Evolutionary conservation across 768 basidiomycete genomes (phyloP), one percentile per base, ranked within the genome.

Genomic region (Cantharellus anzutake): DNA sequence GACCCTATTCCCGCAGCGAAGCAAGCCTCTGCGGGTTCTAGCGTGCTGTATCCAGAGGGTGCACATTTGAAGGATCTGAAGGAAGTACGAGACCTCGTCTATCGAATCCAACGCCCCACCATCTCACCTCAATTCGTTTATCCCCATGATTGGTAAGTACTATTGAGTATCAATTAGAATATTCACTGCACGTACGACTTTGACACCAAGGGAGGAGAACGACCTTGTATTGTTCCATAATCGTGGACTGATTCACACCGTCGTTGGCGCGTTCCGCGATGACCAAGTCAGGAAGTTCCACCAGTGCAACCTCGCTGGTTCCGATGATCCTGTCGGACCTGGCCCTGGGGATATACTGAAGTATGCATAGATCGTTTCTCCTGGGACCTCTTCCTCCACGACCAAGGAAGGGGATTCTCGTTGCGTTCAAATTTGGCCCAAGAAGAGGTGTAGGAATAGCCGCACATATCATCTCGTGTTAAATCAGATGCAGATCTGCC

Each of bases 161-260:
- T 38, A 16, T 16, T 56, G 56, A 51, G n/a, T 35, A 41, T 42
- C 3, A 42, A n/a, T 41, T 59, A 14, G 16, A 37, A n/a, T 38
- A 2, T 20, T 52, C 48, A 29, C 51, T n/a, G 50, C 16, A 2
- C 41, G 42, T 62, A 38, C 7, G 41, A 11, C 42, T 42, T 37
- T 34, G 44, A 5, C 29, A 41, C 4, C 42, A 58, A 73, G 74
- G 75, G 70, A 73, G 41, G 79, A 80, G 67, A 79, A 80, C 41
- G 86, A 90, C 65, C 75, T 92, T 20, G 80, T 88, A 2, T 68
- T 93, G 39, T 91, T 93, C 78, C 85, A 91, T 68, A 91, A 92
- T 71, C 78, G 86, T 4, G 86, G 86, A 5, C 74, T 87, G 5
- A 70, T 89, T 48, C 89, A 91, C 66, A 77, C 82, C 3, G 87